Conservation (phyloP, 345 rosid genomes). For the Fremontodendron californicum region DNA sequence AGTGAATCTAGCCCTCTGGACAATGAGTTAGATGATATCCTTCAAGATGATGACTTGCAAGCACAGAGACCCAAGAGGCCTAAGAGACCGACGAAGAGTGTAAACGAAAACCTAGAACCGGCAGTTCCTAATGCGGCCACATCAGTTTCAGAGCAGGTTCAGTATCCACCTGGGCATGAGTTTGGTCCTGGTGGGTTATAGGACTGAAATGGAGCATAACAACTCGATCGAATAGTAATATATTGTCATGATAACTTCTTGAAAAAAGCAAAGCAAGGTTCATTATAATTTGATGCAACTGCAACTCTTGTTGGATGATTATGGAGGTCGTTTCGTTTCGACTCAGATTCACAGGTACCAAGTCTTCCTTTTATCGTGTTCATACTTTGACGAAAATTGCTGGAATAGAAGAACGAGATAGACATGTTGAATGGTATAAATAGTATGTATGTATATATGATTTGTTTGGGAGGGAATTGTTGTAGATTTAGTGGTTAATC, state of each 20-base stretch:
- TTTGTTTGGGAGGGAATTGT: neutral
- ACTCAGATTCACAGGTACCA: neutral
- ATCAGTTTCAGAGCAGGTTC: slow-evolving; percentile 27
- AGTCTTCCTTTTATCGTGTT: neutral
- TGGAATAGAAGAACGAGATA: neutral
- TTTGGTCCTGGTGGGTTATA: slow-evolving; percentile 17
- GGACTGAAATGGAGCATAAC: neutral
- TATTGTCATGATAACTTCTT: neutral
- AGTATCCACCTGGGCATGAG: slow-evolving; percentile 22
- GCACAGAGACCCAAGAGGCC: slow-evolving; percentile 60
- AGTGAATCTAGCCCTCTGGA: slow-evolving; percentile 50
- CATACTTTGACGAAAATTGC: neutral
- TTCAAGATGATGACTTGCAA: slow-evolving; percentile 35
- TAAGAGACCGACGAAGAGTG: slow-evolving; percentile 85
- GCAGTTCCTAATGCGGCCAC: slow-evolving; percentile 39
- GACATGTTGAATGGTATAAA: neutral
- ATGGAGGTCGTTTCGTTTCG: neutral
- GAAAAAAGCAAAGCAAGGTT: neutral
- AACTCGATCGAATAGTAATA: neutral
- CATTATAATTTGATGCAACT: neutral
- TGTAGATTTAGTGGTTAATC: neutral
- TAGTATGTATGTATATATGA: too few relatives aligned
- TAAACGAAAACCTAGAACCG: slow-evolving; percentile 83
- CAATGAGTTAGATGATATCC: slow-evolving; percentile 39
- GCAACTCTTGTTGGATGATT: slow-evolving; percentile 3